Percentiles rank a stretch among this genome's conserved stretches.
These are phyloP conservation scores for Debaryomyces sp. DNA, from an alignment of 1,139 yeast genomes.

Conservation along the genomic window DNA sequence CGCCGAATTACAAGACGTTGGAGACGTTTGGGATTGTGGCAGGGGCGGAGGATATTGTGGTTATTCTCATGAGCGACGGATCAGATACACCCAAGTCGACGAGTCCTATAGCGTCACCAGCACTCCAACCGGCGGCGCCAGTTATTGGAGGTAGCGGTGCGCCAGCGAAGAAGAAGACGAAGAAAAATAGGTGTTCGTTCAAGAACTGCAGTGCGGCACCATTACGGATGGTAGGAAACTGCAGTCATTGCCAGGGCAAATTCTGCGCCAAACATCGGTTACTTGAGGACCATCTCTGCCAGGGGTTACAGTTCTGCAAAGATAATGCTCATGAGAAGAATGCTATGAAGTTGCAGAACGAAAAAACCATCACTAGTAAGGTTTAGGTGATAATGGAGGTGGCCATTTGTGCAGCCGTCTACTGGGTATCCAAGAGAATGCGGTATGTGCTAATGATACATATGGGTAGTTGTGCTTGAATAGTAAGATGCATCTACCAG, in stretches of 20 bases:
- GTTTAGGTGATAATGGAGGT: conserved; percentile 15
- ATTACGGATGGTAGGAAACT: conserved; percentile 84
- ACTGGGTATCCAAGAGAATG: not conserved
- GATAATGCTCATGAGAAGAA: conserved; percentile 66
- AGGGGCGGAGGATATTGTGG: conserved; percentile 29
- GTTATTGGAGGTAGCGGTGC: conserved; percentile 5
- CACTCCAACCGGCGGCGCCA: conserved; percentile 12
- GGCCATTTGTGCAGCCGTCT: not conserved
- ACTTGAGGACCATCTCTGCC: conserved; percentile 81
- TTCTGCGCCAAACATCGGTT: conserved; percentile 88
- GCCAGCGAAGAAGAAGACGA: conserved; percentile 43
- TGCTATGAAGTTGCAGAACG: conserved; percentile 44
- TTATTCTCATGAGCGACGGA: conserved; percentile 49
- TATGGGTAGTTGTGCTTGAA: not conserved
- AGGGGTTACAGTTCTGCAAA: conserved; percentile 78
- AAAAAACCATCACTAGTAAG: conserved; percentile 43
- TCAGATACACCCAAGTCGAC: conserved; percentile 22
- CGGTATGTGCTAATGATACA: not conserved
- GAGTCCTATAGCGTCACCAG: conserved; percentile 12
- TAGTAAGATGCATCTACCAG: not conserved
- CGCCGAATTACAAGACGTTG: conserved; percentile 30
- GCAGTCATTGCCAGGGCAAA: conserved; percentile 83
- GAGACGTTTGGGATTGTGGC: conserved; percentile 25
- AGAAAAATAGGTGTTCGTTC: conserved; percentile 68
- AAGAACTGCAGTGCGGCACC: conserved; percentile 65